Evolutionary conservation across 257 asterid genomes (phyloP).

Genomic region (Solanum clarkiae): DNA sequence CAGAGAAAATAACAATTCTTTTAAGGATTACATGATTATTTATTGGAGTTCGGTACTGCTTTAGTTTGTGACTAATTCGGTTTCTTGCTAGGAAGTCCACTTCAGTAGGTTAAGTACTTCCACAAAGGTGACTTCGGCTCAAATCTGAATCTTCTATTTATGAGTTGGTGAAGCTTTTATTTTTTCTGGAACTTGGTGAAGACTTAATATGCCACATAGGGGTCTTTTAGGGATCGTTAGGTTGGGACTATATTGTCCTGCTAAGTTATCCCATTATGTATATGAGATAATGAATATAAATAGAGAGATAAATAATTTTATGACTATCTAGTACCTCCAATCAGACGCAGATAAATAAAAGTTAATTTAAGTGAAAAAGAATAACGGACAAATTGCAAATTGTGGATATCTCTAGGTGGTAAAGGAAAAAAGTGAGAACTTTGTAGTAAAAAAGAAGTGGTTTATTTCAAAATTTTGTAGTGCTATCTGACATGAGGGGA

Average conservation of each 20-base stretch:
- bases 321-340: too few relatives aligned
- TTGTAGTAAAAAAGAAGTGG: background rate
- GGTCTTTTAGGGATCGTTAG: background rate
- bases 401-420: background rate
- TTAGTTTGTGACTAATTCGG: rapidly evolving
- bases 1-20: too few relatives aligned
- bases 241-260: too few relatives aligned
- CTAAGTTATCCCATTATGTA: too few relatives aligned
- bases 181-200: background rate
- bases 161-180: background rate
- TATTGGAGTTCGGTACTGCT: rapidly evolving
- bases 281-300: too few relatives aligned
- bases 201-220: background rate
- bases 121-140: background rate
- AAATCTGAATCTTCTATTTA: too few relatives aligned
- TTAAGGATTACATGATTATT: background rate
- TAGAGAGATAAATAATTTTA: too few relatives aligned
- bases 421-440: background rate
- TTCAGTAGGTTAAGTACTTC: rapidly evolving
- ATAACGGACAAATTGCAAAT: background rate
- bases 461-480: background rate
- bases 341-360: too few relatives aligned
- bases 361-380: background rate
- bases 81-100: rapidly evolving
- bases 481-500: background rate